Evolutionary conservation across 2,329 filamentous ascomycete species (phyloP), one percentile per base, ranked within the genome.

Genomic region (Sarocladiaceae sp.): DNA sequence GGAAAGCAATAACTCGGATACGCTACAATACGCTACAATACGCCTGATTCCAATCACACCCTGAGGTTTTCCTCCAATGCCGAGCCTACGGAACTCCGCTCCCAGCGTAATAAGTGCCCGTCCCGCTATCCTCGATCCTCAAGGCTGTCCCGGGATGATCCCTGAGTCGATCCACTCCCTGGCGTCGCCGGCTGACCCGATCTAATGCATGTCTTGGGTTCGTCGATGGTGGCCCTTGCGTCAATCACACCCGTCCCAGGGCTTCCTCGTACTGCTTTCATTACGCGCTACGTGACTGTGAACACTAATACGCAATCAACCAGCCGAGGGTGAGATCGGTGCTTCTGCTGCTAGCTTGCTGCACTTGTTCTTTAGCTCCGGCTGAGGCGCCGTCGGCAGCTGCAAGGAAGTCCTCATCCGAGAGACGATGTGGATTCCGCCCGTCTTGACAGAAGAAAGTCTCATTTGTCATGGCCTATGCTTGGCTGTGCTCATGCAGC

Each of bases 121-220:
- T n/a, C n/a, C n/a, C n/a, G n/a, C n/a, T n/a, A n/a, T n/a, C n/a
- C n/a, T n/a, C n/a, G n/a, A n/a, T n/a, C n/a, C n/a, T n/a, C n/a
- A n/a, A n/a, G n/a, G n/a, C n/a, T n/a, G n/a, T n/a, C n/a, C n/a
- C n/a, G n/a, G n/a, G n/a, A n/a, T n/a, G n/a, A n/a, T n/a, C n/a
- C n/a, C n/a, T n/a, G n/a, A n/a, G n/a, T n/a, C n/a, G n/a, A n/a
- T n/a, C n/a, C n/a, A n/a, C n/a, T 5, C 24, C 37, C 34, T 35
- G 33, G 33, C 18, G 26, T 39, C 37, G 18, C 12, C 24, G 12
- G n/a, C 10, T 6, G 5, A 15, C 21, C 23, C 23, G 37, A 41
- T 41, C 37, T 41, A 41, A 41, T 41, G 37, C 37, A 41, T 41
- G 37, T 41, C 37, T 41, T 19, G 37, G n/a, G 37, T 27, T 29